Conservation (phyloP, 176 grass and related monocot genomes). For the Phyllostachys edulis region DNA sequence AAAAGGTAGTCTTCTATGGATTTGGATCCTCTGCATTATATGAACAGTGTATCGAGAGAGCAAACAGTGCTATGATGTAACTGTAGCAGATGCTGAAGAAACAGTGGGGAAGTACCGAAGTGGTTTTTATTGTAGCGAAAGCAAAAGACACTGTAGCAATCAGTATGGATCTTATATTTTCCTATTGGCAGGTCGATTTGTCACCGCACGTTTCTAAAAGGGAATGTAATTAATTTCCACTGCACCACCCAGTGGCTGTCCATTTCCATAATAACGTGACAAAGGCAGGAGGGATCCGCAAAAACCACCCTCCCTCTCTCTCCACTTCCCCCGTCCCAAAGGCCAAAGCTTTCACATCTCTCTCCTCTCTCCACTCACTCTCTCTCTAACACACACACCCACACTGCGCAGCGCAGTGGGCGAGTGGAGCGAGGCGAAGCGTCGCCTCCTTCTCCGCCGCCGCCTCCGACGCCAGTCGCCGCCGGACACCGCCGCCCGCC, state of each 20-base stretch:
- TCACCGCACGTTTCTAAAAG: neutral
- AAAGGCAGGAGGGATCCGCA: conserved; percentile 35
- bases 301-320: neutral
- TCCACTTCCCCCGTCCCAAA: neutral
- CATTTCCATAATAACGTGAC: conserved; percentile 32
- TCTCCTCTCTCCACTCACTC: neutral
- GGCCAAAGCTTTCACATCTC: neutral
- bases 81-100: too few species aligned
- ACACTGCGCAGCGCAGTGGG: conserved; percentile 29
- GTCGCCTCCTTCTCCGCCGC: neutral
- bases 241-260: conserved; percentile 24
- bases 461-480: neutral
- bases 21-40: too few species aligned
- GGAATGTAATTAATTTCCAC: neutral
- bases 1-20: too few species aligned
- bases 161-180: too few species aligned
- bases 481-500: neutral
- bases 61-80: too few species aligned
- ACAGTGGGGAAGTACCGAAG: too few species aligned
- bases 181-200: neutral
- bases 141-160: too few species aligned
- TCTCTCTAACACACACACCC: conserved; percentile 9
- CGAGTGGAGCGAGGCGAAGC: conserved; percentile 4
- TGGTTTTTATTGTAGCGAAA: too few species aligned
- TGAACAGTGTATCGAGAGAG: too few species aligned